Evolutionary conservation across 2,329 filamentous ascomycete species (phyloP), one percentile per base, ranked within the genome.

Genomic region (Aspergillus fumigatus): DNA sequence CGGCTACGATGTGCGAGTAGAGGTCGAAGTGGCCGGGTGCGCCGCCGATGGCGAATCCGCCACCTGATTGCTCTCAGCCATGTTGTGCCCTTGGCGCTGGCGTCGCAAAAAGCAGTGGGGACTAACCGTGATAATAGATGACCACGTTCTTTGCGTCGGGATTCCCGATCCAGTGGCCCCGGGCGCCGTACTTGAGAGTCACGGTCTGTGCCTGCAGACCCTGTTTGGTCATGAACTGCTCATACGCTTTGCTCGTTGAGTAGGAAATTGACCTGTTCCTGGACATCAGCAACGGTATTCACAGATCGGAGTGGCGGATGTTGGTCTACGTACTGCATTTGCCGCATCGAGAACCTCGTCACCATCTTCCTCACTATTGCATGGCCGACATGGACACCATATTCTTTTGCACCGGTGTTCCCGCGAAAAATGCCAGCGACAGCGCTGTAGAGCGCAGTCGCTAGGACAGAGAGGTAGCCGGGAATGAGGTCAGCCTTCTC

Each of bases 41-140:
- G 10, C 72, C 74, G 1, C 80, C 70, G 26, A 82, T 48, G 3
- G 75, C 77, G 64, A 82, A 86, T 5, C 83, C 83, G 49, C 83
- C 83, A 26, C 80, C 79, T 82, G 25, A 26, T 19, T 53, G 26
- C 47, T 48, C 5, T 53, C 35, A 21, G 49, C 52, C 32, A 17
- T 35, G 14, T 17, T 17, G 14, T 17, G 7, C 32, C 14, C 14
- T 35, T 6, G 17, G 17, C 11, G 32, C 32, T 35, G 32, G 14
- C 11, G 11, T 7, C 4, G 17, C 32, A 35, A 7, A 35, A 35
- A 38, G 26, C 53, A 10, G 21, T 19, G 32, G 21, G 14, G 32
- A 56, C 64, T 35, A 52, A 76, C 73, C 73, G 48, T 75, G 73
- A 43, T 67, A 75, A 59, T 73, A 76, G 11, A 75, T 35, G 1